phyloP scores from a whole-genome alignment of 2,329 filamentous ascomycete species.

The Lachnellula suecica region DNA sequence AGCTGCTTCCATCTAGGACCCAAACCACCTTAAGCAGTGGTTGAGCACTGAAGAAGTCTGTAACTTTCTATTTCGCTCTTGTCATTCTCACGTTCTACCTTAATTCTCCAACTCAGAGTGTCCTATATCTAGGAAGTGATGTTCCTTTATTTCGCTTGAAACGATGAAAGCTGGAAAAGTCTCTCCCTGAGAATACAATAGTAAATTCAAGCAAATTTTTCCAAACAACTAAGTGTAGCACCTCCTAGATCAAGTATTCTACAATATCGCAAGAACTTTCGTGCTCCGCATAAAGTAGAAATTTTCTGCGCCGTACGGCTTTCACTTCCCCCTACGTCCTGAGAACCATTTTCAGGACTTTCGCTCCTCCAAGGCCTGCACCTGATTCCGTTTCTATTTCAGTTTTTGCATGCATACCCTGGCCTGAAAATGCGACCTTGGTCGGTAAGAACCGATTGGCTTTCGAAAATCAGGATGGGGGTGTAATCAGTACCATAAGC shows the following conservation, averaged over 20 bases:
- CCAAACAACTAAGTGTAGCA: too few species aligned
- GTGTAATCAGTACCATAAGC: neutral
- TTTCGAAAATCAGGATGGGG: neutral
- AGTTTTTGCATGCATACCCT: too few species aligned
- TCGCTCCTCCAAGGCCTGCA: too few species aligned
- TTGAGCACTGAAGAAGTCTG: neutral
- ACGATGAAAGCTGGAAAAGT: neutral
- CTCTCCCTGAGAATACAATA: neutral
- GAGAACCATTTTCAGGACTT: too few species aligned
- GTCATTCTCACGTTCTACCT: neutral
- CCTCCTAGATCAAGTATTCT: too few species aligned
- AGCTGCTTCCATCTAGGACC: too few species aligned
- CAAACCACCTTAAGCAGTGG: neutral
- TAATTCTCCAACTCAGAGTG: too few species aligned
- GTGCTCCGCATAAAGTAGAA: too few species aligned
- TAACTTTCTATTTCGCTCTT: neutral
- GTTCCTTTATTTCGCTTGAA: neutral
- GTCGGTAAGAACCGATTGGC: neutral
- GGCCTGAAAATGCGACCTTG: neutral
- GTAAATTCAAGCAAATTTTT: neutral
- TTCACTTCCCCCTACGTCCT: neutral
- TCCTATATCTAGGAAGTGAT: too few species aligned
- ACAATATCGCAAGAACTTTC: neutral
- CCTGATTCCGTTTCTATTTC: too few species aligned
- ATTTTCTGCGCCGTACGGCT: neutral